These are phyloP conservation scores for maize (Zea mays) DNA, from an alignment of 176 grass and related monocot genomes.

Conservation along the genomic window Zm-B73-REFERENCE-NAM-5.0 NC_050098.1:158738001-158738500, in stretches of 20 bases:
- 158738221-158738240: constrained; percentile 74
- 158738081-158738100: neutral
- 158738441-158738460: neutral
- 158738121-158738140: neutral
- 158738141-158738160: constrained; percentile 63
- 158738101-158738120: neutral
- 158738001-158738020: constrained; percentile 86
- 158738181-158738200: constrained; percentile 92
- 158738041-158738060: constrained; percentile 50
- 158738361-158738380: constrained; percentile 88
- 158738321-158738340: constrained; percentile 82
- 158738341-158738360: constrained; percentile 99
- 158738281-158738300: neutral
- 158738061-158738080: neutral
- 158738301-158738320: neutral
- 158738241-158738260: neutral
- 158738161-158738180: constrained; percentile 76
- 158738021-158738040: constrained; percentile 88
- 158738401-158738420: neutral
- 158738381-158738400: constrained; percentile 80
- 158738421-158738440: neutral
- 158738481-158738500: neutral
- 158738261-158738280: neutral
- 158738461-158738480: neutral
- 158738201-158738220: constrained; percentile 89